Evolutionary conservation across 495 filamentous ascomycete genomes (phyloP).

Genomic region (Lepraria neglecta): DNA sequence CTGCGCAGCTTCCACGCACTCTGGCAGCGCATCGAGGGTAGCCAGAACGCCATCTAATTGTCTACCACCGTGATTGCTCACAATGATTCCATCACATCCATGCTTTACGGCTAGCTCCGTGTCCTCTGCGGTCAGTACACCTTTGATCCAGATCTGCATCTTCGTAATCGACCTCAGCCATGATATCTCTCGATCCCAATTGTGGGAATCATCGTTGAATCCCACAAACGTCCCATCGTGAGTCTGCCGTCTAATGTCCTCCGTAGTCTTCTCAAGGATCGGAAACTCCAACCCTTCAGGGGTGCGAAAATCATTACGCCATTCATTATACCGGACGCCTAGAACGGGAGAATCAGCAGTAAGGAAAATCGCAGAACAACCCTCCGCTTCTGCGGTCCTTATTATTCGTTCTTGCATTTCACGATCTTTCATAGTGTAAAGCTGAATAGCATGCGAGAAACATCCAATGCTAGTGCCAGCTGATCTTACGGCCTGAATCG

Average conservation of each 20-base stretch:
- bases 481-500: constrained; percentile 34
- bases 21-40: constrained; percentile 42
- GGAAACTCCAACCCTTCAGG: constrained; percentile 35
- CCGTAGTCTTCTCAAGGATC: constrained; percentile 23
- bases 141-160: constrained; percentile 42
- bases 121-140: constrained; percentile 35
- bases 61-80: constrained; percentile 40
- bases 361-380: constrained; percentile 36
- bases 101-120: constrained; percentile 31
- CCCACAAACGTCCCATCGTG: constrained; percentile 29
- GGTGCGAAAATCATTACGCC: constrained; percentile 36
- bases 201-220: constrained; percentile 34
- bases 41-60: constrained; percentile 42
- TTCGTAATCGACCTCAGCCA: constrained; percentile 34
- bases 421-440: constrained; percentile 40
- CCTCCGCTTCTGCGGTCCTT: constrained; percentile 18
- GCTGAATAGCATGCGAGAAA: constrained; percentile 38
- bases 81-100: constrained; percentile 35
- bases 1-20: constrained; percentile 37
- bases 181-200: constrained; percentile 34
- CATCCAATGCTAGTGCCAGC: constrained; percentile 24
- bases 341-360: constrained; percentile 36
- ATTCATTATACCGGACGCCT: constrained; percentile 38
- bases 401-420: constrained; percentile 13
- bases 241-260: constrained; percentile 19